phyloP scores from a whole-genome alignment of 2,329 filamentous ascomycete genomes.

The Xylaria sp. region DNA sequence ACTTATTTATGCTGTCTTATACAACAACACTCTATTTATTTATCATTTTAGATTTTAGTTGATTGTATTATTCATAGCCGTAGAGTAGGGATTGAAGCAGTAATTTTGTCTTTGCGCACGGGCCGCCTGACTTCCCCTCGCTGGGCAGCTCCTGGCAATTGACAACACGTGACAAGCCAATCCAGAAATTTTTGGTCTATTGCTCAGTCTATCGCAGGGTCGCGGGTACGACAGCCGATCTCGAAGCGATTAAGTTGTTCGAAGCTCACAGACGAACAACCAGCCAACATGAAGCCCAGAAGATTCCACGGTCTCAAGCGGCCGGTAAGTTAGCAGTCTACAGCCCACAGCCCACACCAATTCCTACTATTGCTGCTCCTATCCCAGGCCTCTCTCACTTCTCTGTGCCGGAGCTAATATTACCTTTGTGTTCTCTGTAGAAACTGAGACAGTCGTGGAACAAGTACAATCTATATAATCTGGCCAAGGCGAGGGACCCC shows the following conservation, averaged over 20 bases:
- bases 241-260: slow-evolving; percentile 25
- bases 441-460: slow-evolving; percentile 97
- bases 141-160: slow-evolving; percentile 10
- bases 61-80: no score
- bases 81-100: no score
- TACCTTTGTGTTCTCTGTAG: slow-evolving; percentile 58
- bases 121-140: not conserved
- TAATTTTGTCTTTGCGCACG: not conserved
- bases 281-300: slow-evolving; percentile 62
- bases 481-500: slow-evolving; percentile 66
- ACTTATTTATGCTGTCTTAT: no score
- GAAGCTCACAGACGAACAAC: slow-evolving; percentile 30
- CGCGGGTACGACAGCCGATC: slow-evolving; percentile 9
- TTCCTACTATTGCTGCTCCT: not conserved
- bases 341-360: not conserved
- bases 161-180: slow-evolving; percentile 40
- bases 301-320: slow-evolving; percentile 75
- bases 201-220: not conserved
- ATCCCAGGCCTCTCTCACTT: not conserved
- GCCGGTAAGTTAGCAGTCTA: slow-evolving; percentile 61
- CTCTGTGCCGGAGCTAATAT: slow-evolving; percentile 24
- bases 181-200: slow-evolving; percentile 42
- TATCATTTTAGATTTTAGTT: no score
- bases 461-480: slow-evolving; percentile 95
- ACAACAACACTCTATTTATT: no score